Percentiles rank a stretch among this genome's conserved stretches.
Conservation (phyloP, 1,139 yeast species). For the Candida sojae region DNA sequence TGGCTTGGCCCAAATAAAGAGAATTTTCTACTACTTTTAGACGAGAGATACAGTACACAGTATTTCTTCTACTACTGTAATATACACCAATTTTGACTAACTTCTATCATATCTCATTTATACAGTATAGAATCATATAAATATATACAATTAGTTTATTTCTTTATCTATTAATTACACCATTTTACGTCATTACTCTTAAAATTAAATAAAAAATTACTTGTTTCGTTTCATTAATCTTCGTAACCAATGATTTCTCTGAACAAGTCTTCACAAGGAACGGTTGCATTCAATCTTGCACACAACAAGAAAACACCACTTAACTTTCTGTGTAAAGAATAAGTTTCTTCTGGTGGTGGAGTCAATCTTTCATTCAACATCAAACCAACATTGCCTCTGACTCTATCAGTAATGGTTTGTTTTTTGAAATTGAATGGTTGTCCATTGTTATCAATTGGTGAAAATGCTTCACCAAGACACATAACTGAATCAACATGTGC, state of each 20-base stretch:
- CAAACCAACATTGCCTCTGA: slow-evolving; percentile 77
- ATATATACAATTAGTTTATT: not conserved
- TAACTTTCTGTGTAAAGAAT: slow-evolving; percentile 89
- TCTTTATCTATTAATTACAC: slow-evolving; percentile 1
- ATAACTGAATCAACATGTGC: slow-evolving; percentile 92
- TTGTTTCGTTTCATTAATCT: slow-evolving; percentile 3
- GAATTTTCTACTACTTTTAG: too few relatives aligned
- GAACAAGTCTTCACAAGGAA: slow-evolving; percentile 80
- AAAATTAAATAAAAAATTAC: not conserved
- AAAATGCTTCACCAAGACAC: slow-evolving; percentile 91
- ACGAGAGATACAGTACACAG: too few relatives aligned
- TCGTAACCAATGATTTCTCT: slow-evolving; percentile 66
- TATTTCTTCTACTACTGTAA: too few relatives aligned
- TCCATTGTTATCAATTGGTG: slow-evolving; percentile 51
- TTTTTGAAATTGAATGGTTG: slow-evolving; percentile 66
- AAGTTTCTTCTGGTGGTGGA: slow-evolving; percentile 98
- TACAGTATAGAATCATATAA: not conserved
- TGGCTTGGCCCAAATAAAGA: too few relatives aligned
- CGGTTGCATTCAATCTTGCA: slow-evolving; percentile 79
- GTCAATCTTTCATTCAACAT: slow-evolving; percentile 91
- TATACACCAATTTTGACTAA: too few relatives aligned
- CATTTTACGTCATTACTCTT: slow-evolving; percentile 2
- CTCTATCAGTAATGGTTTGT: slow-evolving; percentile 94
- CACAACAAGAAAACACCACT: slow-evolving; percentile 93
- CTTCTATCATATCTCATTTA: not conserved